Conservation (phyloP, 345 rosid species). For the Salix suchowensis region DNA sequence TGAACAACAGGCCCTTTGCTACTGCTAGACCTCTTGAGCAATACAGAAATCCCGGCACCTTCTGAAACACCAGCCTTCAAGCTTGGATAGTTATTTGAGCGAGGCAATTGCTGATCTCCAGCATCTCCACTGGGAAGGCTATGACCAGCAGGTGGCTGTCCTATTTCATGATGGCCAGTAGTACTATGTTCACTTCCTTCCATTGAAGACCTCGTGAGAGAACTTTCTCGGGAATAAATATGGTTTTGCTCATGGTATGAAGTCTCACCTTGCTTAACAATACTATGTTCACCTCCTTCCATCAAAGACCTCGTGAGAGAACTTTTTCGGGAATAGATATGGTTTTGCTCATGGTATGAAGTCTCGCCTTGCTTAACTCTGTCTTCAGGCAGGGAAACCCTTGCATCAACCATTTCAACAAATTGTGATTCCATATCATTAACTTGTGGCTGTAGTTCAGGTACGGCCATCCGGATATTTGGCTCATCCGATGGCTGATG, state of each 20-base stretch:
- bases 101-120: constrained; percentile 32
- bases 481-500: constrained; percentile 26
- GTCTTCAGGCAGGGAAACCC: constrained; percentile 29
- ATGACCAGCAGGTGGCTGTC: constrained; percentile 33
- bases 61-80: constrained; percentile 38
- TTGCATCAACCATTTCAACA: constrained; percentile 24
- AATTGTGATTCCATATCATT: constrained; percentile 3
- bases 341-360: constrained; percentile 29
- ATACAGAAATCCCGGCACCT: constrained; percentile 59
- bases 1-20: constrained; percentile 61
- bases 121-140: constrained; percentile 26
- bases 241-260: constrained; percentile 28
- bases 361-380: constrained; percentile 25
- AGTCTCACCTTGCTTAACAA: constrained; percentile 22
- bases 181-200: constrained; percentile 41
- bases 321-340: constrained; percentile 28
- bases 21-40: constrained; percentile 78
- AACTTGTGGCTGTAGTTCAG: constrained; percentile 29
- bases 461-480: constrained; percentile 15
- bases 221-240: constrained; percentile 31
- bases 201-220: constrained; percentile 22
- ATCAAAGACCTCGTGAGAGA: constrained; percentile 25
- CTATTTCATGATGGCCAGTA: constrained; percentile 32
- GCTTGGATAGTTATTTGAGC: constrained; percentile 24
- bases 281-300: constrained; percentile 24